phyloP scores from a whole-genome alignment of 164 flowering plant species.

The Euptelea pleiosperma region DNA sequence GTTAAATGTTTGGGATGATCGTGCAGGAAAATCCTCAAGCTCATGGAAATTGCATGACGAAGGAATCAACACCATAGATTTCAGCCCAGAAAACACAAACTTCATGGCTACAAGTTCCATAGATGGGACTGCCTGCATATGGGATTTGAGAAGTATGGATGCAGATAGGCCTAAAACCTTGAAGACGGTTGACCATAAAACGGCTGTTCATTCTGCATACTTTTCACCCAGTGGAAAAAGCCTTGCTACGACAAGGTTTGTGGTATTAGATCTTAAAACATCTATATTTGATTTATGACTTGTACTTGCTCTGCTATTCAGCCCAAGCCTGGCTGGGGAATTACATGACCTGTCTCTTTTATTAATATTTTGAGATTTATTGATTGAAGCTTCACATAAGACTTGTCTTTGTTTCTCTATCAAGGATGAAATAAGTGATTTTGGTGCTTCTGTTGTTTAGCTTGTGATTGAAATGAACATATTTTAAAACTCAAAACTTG shows the following conservation, averaged over 20 bases:
- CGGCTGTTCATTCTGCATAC: slow-evolving; percentile 79
- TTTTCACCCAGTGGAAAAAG: slow-evolving; percentile 83
- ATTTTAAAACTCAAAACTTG: no score
- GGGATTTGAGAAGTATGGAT: slow-evolving; percentile 74
- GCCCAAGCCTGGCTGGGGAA: no score
- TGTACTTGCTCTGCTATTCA: no score
- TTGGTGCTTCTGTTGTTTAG: no score
- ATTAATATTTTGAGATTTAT: slow-evolving; percentile 3
- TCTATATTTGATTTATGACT: no score
- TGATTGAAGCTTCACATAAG: no score
- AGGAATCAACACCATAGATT: slow-evolving; percentile 82
- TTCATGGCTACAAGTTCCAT: slow-evolving; percentile 85
- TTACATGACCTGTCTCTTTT: no score
- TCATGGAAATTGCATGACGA: slow-evolving; percentile 51
- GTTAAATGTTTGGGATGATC: slow-evolving; percentile 58
- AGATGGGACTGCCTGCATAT: slow-evolving; percentile 80
- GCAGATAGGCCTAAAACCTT: slow-evolving; percentile 30
- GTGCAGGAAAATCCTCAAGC: slow-evolving; percentile 41
- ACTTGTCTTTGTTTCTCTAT: neutral
- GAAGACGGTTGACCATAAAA: slow-evolving; percentile 41
- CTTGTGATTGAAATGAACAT: no score
- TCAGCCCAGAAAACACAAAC: slow-evolving; percentile 47
- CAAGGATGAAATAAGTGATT: no score
- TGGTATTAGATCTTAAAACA: neutral
- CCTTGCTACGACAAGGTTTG: slow-evolving; percentile 85